Evolutionary conservation across 2,329 filamentous ascomycete genomes (phyloP), one percentile per base, ranked within the genome.

Genomic region (Trichoderma harzianum): DNA sequence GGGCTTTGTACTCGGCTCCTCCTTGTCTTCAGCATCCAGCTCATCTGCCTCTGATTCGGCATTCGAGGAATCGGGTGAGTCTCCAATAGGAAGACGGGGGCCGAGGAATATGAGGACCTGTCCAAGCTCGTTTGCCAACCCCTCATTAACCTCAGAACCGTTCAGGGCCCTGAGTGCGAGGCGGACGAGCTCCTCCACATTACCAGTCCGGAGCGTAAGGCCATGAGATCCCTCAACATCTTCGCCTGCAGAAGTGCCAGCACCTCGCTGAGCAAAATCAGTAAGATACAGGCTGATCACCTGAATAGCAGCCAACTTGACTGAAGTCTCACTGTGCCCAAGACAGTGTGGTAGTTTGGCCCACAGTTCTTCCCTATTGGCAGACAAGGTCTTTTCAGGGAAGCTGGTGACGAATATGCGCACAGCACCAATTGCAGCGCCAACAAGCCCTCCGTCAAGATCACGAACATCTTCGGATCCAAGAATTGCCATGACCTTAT

Each of bases 71-170:
- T 84, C 84, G 74, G 80, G 86, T 72, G 74, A 71, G 2, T 77
- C 74, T 28, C 79, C 77, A 12, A 78, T 76, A 21, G 83, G 82
- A 16, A 90, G 81, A 72, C 86, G 86, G 26, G 84, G 89, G 55
- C 91, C 93, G 0, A 99, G 85, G 84, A 97, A 97, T 47, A 95
- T 86, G 43, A 97, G 84, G 74, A 97, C 94, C 75, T 94, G 92
- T 5, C 93, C 89, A 14, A 90, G 90, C 78, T 97, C 93, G 55
- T 89, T 86, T 1, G 93, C 93, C n/a, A 98, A 84, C 11, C 90
- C 86, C 77, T 96, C 91, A 18, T 91, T 90, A 8, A 95, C 82
- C 28, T 90, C 88, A 68, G 66, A 87, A 0, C 88, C 88, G 62
- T 89, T 89, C 58, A 97, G 78, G 21, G 88, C 85, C 61, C 83